These are phyloP conservation scores for Boletus vinaceobasis DNA, from an alignment of 768 basidiomycete genomes.

Conservation along the genomic window DNA sequence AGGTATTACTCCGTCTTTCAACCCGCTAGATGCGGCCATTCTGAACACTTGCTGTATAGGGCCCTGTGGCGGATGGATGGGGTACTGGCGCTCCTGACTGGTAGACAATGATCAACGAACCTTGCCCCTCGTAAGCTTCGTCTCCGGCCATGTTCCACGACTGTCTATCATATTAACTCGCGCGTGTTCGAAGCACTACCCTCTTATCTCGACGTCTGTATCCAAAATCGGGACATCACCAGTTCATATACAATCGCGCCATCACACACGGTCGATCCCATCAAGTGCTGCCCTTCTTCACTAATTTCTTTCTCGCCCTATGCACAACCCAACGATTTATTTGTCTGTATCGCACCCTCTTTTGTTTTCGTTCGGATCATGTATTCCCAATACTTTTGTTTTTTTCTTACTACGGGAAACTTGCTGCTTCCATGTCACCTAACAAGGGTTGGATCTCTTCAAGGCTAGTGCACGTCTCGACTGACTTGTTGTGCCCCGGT, in stretches of 20 bases:
- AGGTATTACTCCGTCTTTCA: conserved; percentile 9
- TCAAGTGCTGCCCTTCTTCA: background rate
- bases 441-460: background rate
- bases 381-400: background rate
- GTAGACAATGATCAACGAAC: conserved; percentile 10
- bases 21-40: background rate
- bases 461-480: background rate
- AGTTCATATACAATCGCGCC: conserved; percentile 10
- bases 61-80: conserved; percentile 17
- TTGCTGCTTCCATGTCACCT: background rate
- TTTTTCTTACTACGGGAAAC: background rate
- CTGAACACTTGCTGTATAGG: conserved; percentile 12
- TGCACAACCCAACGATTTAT: conserved; percentile 1
- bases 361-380: conserved; percentile 1
- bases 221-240: conserved; percentile 10
- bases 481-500: background rate
- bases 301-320: conserved; percentile 1
- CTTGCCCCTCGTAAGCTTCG: conserved; percentile 10
- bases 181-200: conserved; percentile 1
- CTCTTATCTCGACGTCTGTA: background rate
- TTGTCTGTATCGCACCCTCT: conserved; percentile 11
- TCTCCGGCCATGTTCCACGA: background rate
- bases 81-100: conserved; percentile 24
- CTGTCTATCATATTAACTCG: conserved; percentile 3
- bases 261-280: conserved; percentile 5